These are phyloP conservation scores for Selenicereus undatus DNA, from an alignment of 148 eudicot genomes.

Conservation along the genomic window DNA sequence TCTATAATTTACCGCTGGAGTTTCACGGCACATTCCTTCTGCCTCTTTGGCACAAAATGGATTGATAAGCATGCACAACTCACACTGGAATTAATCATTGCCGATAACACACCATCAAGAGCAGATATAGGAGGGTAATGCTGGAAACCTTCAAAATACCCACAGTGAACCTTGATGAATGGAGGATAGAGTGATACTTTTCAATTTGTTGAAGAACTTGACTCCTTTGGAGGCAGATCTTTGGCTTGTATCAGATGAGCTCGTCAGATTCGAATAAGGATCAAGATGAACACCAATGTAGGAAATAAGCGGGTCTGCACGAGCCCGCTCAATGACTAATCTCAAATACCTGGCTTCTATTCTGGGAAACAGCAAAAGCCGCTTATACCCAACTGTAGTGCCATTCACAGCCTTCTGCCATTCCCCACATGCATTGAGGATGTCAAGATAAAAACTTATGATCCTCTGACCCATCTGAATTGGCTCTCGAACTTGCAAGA, in stretches of 20 bases:
- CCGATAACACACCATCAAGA: neutral
- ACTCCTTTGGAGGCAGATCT: constrained; percentile 20
- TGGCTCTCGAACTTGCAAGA: constrained; percentile 72
- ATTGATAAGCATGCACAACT: neutral
- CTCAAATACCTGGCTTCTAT: constrained; percentile 45
- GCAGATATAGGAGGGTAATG: neutral
- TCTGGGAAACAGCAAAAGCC: constrained; percentile 45
- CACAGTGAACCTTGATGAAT: neutral
- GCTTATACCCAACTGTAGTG: constrained; percentile 70
- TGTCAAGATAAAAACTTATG: constrained; percentile 51
- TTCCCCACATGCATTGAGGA: constrained; percentile 31
- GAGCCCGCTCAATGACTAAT: constrained; percentile 48
- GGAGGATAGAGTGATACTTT: constrained; percentile 21
- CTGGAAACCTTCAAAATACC: neutral
- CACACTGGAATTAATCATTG: neutral
- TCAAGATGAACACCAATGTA: constrained; percentile 59
- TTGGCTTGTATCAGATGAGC: constrained; percentile 2
- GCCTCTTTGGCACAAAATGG: neutral
- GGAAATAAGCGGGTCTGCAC: constrained; percentile 63
- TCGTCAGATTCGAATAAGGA: constrained; percentile 35
- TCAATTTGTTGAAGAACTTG: constrained; percentile 29
- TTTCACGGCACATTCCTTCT: neutral
- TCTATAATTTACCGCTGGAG: neutral
- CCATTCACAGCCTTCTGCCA: constrained; percentile 50
- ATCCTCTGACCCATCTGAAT: constrained; percentile 83